These are phyloP conservation scores for Scorias spongiosa DNA, from an alignment of 2,329 filamentous ascomycete genomes.

Conservation along the genomic window DNA sequence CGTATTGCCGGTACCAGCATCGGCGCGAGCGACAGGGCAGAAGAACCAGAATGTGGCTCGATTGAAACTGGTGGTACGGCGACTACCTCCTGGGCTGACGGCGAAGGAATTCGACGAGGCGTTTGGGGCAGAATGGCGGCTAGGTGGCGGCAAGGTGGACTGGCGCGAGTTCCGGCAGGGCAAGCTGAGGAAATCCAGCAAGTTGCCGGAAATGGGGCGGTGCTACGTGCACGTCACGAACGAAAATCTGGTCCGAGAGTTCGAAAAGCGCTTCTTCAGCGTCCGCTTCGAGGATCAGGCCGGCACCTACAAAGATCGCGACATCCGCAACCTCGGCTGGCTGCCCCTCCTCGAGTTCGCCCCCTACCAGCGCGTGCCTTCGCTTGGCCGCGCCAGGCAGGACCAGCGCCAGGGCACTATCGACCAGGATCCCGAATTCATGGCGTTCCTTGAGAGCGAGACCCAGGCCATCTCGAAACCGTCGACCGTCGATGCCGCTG, in stretches of 20 bases:
- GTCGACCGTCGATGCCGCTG: constrained; percentile 32
- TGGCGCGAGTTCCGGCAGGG: constrained; percentile 61
- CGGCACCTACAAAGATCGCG: constrained; percentile 54
- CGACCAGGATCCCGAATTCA: constrained; percentile 91
- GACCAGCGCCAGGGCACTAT: constrained; percentile 88
- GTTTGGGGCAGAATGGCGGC: constrained; percentile 67
- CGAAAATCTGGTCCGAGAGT: constrained; percentile 47
- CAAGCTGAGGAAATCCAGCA: constrained; percentile 77
- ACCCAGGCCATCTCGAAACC: constrained; percentile 56
- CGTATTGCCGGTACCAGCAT: constrained; percentile 1
- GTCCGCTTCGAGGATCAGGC: constrained; percentile 65
- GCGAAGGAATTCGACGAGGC: constrained; percentile 57
- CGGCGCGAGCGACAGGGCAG: constrained; percentile 9
- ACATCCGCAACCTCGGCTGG: constrained; percentile 44
- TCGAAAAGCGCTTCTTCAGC: constrained; percentile 56
- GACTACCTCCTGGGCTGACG: constrained; percentile 74
- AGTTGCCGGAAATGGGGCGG: constrained; percentile 65
- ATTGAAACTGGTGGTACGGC: constrained; percentile 70
- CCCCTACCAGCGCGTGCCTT: constrained; percentile 66
- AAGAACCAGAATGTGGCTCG: constrained; percentile 40
- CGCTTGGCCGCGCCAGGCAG: constrained; percentile 50
- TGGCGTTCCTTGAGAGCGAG: constrained; percentile 75
- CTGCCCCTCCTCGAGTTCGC: constrained; percentile 71
- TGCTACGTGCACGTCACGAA: constrained; percentile 73
- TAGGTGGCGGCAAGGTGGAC: constrained; percentile 67